Evolutionary conservation across 257 asterid species (phyloP).

Genomic region (Fraxinus cuspidata): DNA sequence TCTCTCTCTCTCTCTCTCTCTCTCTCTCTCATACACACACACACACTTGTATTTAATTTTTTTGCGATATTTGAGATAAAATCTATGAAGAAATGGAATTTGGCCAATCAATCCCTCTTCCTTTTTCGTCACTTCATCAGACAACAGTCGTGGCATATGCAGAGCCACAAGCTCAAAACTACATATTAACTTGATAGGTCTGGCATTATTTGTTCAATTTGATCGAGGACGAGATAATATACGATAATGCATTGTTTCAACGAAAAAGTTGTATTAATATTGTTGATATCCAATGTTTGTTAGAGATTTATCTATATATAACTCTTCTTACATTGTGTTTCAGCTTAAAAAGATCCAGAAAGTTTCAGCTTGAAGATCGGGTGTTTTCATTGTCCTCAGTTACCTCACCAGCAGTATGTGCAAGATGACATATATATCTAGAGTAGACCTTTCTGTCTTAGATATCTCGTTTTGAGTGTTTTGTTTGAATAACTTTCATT

Average conservation of each 20-base stretch:
- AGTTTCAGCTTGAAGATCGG: slow-evolving; percentile 83
- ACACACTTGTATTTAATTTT: not conserved
- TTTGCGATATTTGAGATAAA: not conserved
- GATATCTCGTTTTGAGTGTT: not conserved
- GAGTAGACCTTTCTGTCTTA: not conserved
- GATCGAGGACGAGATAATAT: not conserved
- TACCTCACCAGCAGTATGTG: slow-evolving; percentile 90
- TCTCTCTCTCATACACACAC: accelerated
- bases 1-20: not conserved
- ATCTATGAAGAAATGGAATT: not conserved
- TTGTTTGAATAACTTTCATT: not conserved
- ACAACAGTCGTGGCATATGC: not conserved
- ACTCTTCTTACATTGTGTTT: slow-evolving; percentile 19
- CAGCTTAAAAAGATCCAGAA: slow-evolving; percentile 80
- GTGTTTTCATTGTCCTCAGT: slow-evolving; percentile 87
- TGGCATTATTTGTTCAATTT: not conserved
- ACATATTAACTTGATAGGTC: not conserved
- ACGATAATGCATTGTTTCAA: not conserved
- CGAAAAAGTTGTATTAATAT: not conserved
- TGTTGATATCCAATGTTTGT: not conserved
- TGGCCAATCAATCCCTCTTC: not conserved
- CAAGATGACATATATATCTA: not conserved
- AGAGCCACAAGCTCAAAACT: not conserved
- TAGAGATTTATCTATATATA: not conserved
- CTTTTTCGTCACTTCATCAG: not conserved